These are phyloP conservation scores for Fusarium decemcellulare DNA, from an alignment of 2,329 filamentous ascomycete species.

Conservation along the genomic window DNA sequence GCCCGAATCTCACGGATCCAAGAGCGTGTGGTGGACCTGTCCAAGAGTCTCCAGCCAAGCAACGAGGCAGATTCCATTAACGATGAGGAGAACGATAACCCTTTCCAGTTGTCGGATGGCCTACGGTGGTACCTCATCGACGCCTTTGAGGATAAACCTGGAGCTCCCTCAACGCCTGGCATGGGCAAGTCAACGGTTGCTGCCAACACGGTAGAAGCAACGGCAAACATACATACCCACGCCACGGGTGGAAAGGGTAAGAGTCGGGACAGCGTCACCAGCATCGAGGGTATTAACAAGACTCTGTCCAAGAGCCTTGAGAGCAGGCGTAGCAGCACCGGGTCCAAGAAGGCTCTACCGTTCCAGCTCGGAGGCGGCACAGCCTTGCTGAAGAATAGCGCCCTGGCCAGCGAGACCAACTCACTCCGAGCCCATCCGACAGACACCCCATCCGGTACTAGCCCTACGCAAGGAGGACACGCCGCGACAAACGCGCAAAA, in stretches of 20 bases:
- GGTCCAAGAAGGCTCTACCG: slow-evolving; percentile 81
- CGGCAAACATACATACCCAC: slow-evolving; percentile 76
- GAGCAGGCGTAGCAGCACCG: slow-evolving; percentile 89
- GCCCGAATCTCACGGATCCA: slow-evolving; percentile 93
- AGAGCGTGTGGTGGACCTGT: slow-evolving; percentile 93
- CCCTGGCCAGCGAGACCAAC: slow-evolving; percentile 71
- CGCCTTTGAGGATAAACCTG: slow-evolving; percentile 91
- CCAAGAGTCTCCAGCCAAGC: slow-evolving; percentile 75
- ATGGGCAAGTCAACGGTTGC: slow-evolving; percentile 93
- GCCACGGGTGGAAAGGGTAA: slow-evolving; percentile 61
- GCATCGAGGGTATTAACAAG: slow-evolving; percentile 81
- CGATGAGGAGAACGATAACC: slow-evolving; percentile 90
- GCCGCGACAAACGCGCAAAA: slow-evolving; percentile 40
- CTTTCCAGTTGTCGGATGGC: slow-evolving; percentile 95
- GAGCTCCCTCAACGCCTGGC: slow-evolving; percentile 92
- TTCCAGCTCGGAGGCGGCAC: slow-evolving; percentile 62
- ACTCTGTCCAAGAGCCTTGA: slow-evolving; percentile 90
- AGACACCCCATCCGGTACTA: slow-evolving; percentile 57
- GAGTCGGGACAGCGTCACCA: slow-evolving; percentile 63
- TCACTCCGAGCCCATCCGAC: slow-evolving; percentile 66
- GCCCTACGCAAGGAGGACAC: slow-evolving; percentile 56
- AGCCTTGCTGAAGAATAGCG: slow-evolving; percentile 63
- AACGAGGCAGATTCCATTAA: slow-evolving; percentile 66
- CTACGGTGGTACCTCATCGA: slow-evolving; percentile 97
- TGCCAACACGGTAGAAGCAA: slow-evolving; percentile 87